Conservation (phyloP, 2,329 filamentous ascomycete species). For the Aspergillus neoniger region DNA sequence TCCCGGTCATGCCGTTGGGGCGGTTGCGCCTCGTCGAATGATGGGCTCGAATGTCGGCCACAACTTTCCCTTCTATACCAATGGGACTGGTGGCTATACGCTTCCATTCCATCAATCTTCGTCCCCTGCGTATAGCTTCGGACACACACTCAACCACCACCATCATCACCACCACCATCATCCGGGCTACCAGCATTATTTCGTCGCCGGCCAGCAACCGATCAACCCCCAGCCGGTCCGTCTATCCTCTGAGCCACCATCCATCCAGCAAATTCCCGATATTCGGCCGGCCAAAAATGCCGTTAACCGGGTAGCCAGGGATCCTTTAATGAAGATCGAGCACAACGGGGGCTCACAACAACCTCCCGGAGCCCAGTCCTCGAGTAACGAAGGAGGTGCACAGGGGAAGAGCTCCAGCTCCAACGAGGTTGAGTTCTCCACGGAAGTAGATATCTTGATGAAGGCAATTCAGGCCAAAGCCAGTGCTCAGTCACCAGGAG, state of each 20-base stretch:
- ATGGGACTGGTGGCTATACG: conserved; percentile 39
- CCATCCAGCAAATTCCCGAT: conserved; percentile 39
- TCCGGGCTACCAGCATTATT: conserved; percentile 37
- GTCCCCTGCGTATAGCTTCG: conserved; percentile 33
- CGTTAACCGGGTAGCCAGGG: conserved; percentile 31
- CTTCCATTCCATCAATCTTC: conserved; percentile 39
- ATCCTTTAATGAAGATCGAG: conserved; percentile 19
- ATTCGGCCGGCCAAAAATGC: conserved; percentile 42
- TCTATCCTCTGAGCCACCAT: conserved; percentile 31
- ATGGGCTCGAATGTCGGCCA: conserved; percentile 38
- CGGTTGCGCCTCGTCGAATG: conserved; percentile 40
- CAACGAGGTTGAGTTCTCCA: conserved; percentile 67
- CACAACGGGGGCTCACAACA: conserved; percentile 8
- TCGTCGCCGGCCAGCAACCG: conserved; percentile 33
- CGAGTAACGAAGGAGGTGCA: conserved; percentile 12
- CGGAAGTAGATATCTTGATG: conserved; percentile 85
- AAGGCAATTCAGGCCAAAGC: conserved; percentile 76
- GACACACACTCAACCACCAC: conserved; percentile 35
- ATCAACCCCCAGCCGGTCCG: conserved; percentile 31
- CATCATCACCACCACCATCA: conserved; percentile 27
- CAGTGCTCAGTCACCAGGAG: conserved; percentile 23
- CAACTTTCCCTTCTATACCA: conserved; percentile 41
- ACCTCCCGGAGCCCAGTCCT: conserved; percentile 6
- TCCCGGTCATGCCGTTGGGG: conserved; percentile 39
- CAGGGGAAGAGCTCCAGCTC: conserved; percentile 49